phyloP scores from a whole-genome alignment of 495 filamentous ascomycete genomes.

The Penicillium samsonianum region DNA sequence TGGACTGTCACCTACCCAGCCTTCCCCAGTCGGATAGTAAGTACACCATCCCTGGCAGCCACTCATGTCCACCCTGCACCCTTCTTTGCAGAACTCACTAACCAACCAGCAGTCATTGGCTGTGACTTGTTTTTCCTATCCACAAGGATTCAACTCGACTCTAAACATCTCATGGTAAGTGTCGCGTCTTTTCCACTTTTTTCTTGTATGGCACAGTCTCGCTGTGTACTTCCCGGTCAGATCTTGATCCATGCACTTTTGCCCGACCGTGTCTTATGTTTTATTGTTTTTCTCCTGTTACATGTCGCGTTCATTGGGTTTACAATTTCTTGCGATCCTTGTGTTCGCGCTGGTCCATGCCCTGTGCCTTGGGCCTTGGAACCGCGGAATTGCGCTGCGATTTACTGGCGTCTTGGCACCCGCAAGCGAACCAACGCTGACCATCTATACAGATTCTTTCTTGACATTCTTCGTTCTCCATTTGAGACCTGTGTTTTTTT shows the following conservation, averaged over 20 bases:
- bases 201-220: constrained; percentile 12
- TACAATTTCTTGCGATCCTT: background rate
- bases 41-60: constrained; percentile 47
- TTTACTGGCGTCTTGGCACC: constrained; percentile 46
- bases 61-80: constrained; percentile 24
- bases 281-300: constrained; percentile 1
- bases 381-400: constrained; percentile 30
- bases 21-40: constrained; percentile 19
- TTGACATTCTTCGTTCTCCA: constrained; percentile 18
- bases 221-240: constrained; percentile 25
- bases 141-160: constrained; percentile 1
- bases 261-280: constrained; percentile 33
- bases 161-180: constrained; percentile 17
- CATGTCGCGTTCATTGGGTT: background rate
- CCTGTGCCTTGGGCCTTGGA: constrained; percentile 15
- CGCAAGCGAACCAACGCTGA: constrained; percentile 46
- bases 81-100: constrained; percentile 16
- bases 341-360: background rate
- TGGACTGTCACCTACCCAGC: constrained; percentile 16
- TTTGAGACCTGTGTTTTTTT: constrained; percentile 12
- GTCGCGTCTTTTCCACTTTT: constrained; percentile 13
- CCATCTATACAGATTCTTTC: constrained; percentile 35
- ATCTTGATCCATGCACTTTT: constrained; percentile 36
- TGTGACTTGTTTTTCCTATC: background rate
- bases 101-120: constrained; percentile 10